Evolutionary conservation across 495 filamentous ascomycete species (phyloP).

Genomic region (Aspergillus heteromorphus): DNA sequence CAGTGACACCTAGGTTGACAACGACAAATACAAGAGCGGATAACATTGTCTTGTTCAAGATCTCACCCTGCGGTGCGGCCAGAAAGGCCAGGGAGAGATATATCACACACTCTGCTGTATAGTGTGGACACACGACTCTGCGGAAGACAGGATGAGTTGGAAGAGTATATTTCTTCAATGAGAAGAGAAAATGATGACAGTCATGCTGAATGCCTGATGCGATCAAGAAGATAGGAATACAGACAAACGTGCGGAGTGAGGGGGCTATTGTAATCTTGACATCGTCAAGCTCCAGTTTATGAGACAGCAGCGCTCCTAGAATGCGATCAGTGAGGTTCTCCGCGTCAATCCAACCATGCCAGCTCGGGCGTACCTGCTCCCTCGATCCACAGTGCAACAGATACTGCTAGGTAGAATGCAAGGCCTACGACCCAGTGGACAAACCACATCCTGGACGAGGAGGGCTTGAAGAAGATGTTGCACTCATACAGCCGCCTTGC

Average conservation of each 20-base stretch:
- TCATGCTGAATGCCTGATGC: constrained; percentile 76
- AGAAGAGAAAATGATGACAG: constrained; percentile 74
- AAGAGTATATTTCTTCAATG: constrained; percentile 78
- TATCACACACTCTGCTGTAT: constrained; percentile 78
- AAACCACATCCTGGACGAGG: constrained; percentile 73
- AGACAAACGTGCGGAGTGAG: constrained; percentile 54
- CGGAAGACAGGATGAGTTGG: constrained; percentile 68
- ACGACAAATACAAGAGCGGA: constrained; percentile 66
- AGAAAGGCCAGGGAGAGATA: constrained; percentile 74
- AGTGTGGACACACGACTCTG: constrained; percentile 78
- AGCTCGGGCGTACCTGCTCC: constrained; percentile 53
- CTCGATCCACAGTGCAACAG: constrained; percentile 80
- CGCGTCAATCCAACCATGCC: neutral
- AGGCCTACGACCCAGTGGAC: constrained; percentile 76
- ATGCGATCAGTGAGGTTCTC: constrained; percentile 15
- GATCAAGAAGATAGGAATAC: constrained; percentile 60
- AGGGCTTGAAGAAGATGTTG: constrained; percentile 54
- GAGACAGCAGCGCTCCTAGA: constrained; percentile 28
- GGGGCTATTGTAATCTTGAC: constrained; percentile 40
- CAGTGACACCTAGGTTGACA: constrained; percentile 77
- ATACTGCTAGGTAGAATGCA: constrained; percentile 66
- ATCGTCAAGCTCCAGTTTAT: constrained; percentile 24
- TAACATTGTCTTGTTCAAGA: constrained; percentile 69
- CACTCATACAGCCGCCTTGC: constrained; percentile 71
- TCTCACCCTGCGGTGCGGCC: constrained; percentile 57